Evolutionary conservation across 129 eudicot genomes (phyloP).

Genomic region (Dittrichia graveolens): DNA sequence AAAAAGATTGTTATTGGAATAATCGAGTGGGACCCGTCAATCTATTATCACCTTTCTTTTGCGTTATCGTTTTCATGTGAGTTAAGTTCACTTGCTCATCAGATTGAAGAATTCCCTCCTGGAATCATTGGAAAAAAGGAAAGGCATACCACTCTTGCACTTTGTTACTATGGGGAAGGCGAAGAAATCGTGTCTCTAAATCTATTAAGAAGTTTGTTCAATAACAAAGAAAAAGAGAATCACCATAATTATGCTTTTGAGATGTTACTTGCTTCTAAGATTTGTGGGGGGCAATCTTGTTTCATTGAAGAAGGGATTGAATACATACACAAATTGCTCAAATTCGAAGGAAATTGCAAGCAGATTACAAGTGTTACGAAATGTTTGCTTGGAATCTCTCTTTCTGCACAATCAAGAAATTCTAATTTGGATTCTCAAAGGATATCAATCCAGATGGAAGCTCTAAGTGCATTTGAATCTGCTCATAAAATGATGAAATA

Average conservation of each 20-base stretch:
- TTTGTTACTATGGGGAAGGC: slow-evolving; percentile 76
- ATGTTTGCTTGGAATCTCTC: slow-evolving; percentile 59
- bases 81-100: slow-evolving; percentile 51
- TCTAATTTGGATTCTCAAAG: slow-evolving; percentile 64
- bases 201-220: slow-evolving; percentile 61
- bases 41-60: slow-evolving; percentile 69
- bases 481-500: slow-evolving; percentile 45
- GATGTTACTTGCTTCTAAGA: slow-evolving; percentile 74
- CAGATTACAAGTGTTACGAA: slow-evolving; percentile 43
- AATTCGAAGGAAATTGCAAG: slow-evolving; percentile 42
- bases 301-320: slow-evolving; percentile 59
- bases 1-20: slow-evolving; percentile 44
- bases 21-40: slow-evolving; percentile 83
- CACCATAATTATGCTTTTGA: slow-evolving; percentile 45
- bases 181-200: slow-evolving; percentile 60
- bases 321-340: slow-evolving; percentile 35
- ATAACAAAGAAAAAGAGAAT: slow-evolving; percentile 42
- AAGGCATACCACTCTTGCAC: slow-evolving; percentile 55
- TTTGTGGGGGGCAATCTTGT: slow-evolving; percentile 47
- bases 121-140: slow-evolving; percentile 61
- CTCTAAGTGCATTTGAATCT: slow-evolving; percentile 53
- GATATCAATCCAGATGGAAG: slow-evolving; percentile 51
- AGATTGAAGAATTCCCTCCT: slow-evolving; percentile 71
- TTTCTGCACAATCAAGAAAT: slow-evolving; percentile 56
- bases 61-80: slow-evolving; percentile 68